Evolutionary conservation across 306 rosid species (phyloP).

Genomic region (Crataegus laevigata): DNA sequence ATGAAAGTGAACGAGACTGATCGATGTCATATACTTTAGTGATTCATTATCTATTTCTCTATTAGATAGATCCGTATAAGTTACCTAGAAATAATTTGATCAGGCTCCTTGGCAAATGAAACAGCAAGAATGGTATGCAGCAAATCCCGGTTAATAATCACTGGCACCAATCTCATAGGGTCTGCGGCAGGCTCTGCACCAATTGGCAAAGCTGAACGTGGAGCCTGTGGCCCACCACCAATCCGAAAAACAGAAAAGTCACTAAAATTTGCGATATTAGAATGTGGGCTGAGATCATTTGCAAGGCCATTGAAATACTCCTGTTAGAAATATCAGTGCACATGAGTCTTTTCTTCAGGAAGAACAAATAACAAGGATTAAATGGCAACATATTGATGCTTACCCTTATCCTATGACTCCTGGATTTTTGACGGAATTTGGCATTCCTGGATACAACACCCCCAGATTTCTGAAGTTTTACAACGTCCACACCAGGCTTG

Average conservation of each 20-base stretch:
- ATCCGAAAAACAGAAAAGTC: constrained; percentile 74
- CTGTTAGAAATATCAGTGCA: constrained; percentile 34
- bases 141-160: constrained; percentile 70
- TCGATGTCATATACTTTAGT: background rate
- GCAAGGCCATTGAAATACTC: constrained; percentile 88
- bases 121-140: constrained; percentile 78
- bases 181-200: constrained; percentile 98
- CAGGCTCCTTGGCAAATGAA: constrained; percentile 87
- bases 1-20: background rate
- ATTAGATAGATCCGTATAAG: background rate
- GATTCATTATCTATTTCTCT: background rate
- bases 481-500: constrained; percentile 83
- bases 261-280: constrained; percentile 67
- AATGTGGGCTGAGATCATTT: constrained; percentile 92
- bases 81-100: constrained; percentile 88
- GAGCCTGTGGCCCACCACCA: constrained; percentile 99
- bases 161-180: constrained; percentile 80
- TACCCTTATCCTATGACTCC: constrained; percentile 84
- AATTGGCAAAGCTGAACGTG: constrained; percentile 92
- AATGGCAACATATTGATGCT: constrained; percentile 4
- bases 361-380: background rate
- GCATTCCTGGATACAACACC: constrained; percentile 87
- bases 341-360: constrained; percentile 7
- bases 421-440: constrained; percentile 69
- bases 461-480: constrained; percentile 93